Evolutionary conservation across 1,139 yeast genomes (phyloP), one percentile per base, ranked within the genome.

Genomic region (Yarrowia galli): DNA sequence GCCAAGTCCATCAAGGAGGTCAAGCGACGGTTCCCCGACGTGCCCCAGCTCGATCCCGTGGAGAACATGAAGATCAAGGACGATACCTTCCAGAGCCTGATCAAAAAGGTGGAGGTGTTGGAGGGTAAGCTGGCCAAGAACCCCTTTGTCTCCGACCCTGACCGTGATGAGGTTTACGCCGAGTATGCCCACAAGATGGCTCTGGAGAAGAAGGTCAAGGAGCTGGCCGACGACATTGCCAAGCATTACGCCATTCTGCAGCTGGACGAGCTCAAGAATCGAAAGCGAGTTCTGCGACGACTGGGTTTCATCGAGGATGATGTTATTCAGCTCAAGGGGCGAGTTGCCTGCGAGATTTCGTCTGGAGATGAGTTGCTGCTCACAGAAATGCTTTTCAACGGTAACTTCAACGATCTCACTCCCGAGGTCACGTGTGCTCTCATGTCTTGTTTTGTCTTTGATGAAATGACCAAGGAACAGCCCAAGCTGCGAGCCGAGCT

Each of bases 281-380:
- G 99, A 75, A 93, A 92, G 78, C 84, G 98, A 75, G 98, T 95
- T 1, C 82, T 95, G 71, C 87, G 98, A 77, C 81, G 89, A 69
- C 79, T 87, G n/a, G 98, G 95, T 0, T 95, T 95, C 80, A 89
- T 95, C 54, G 79, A 82, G 20, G 86, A 84, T 70, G 97, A 91
- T 77, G 89, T 95, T 70, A 96, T 95, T 72, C 98, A 95, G 76
- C 83, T 95, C 73, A 96, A 96, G 80, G 99, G 99, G 61, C 85
- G 99, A 75, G 92, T 88, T 66, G 98, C 98, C 0, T 93, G 99
- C 79, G 99, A 95, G 75, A 95, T 95, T 74, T 89, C 97, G 74
- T 89, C 97, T 35, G 99, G 99, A 69, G 97, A 92, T 77, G 77
- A 75, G 65, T 81, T 95, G 69, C 78, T 95, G 71, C 81, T 95